Evolutionary conservation across 2,329 filamentous ascomycete genomes (phyloP).

Genomic region (Aspergillus carbonarius): DNA sequence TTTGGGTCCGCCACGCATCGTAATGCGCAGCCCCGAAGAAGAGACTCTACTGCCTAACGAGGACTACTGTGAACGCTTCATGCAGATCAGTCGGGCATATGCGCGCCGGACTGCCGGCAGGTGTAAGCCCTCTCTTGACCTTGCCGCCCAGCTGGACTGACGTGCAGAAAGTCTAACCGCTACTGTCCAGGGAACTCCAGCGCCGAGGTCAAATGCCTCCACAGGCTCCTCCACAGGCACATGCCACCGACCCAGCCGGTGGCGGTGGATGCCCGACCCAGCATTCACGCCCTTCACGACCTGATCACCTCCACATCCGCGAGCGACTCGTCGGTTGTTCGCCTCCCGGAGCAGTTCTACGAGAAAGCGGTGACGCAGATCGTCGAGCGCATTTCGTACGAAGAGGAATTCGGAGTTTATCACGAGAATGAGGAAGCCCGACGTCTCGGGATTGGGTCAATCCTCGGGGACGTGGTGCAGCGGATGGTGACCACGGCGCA

Average conservation of each 20-base stretch:
- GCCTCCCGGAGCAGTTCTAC: not conserved
- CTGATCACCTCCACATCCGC: not conserved
- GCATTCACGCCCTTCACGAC: not conserved
- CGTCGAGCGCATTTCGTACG: not conserved
- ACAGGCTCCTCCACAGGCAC: not conserved
- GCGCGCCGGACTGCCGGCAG: not conserved
- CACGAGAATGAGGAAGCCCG: not conserved
- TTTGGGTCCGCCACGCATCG: not conserved
- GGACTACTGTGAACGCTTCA: slow-evolving; percentile 5
- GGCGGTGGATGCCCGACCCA: not conserved
- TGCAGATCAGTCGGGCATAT: not conserved
- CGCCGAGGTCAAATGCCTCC: not conserved
- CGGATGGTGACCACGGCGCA: not conserved
- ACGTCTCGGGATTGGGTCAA: not conserved
- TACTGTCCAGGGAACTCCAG: not conserved
- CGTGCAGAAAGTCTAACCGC: not conserved
- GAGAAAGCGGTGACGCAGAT: not conserved
- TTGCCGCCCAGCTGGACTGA: not conserved
- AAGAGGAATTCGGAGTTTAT: not conserved
- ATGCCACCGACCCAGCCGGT: not conserved
- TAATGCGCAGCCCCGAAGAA: not conserved
- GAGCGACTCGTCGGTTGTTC: not conserved
- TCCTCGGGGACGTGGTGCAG: not conserved
- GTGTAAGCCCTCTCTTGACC: not conserved
- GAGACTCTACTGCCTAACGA: slow-evolving; percentile 3